phyloP scores from a whole-genome alignment of 305 asterid species.

The Solanum hybrid region DNA sequence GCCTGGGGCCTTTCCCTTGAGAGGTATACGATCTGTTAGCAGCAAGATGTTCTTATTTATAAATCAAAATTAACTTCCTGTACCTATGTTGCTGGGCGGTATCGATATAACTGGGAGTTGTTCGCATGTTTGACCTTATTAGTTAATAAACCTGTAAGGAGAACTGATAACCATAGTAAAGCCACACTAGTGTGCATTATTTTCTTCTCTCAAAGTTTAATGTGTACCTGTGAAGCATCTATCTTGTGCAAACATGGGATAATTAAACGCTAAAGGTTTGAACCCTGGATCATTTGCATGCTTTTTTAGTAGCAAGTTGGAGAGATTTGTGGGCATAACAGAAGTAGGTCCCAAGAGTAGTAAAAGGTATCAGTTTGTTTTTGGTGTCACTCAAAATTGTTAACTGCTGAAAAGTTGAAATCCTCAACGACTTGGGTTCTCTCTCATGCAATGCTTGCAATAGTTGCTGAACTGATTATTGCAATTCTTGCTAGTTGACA shows the following conservation, averaged over 20 bases:
- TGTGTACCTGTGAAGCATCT: background rate
- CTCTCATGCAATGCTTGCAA: background rate
- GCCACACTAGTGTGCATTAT: background rate
- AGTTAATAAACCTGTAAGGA: background rate
- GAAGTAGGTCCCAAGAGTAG: background rate
- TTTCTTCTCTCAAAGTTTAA: background rate
- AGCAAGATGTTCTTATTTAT: background rate
- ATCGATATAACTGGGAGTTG: background rate
- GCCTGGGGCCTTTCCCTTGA: constrained; percentile 99
- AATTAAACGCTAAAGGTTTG: background rate
- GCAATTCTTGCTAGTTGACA: background rate
- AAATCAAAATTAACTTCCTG: background rate
- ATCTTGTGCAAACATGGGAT: background rate
- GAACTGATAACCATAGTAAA: background rate
- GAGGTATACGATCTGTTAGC: constrained; percentile 32
- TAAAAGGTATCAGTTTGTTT: background rate
- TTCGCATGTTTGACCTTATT: background rate
- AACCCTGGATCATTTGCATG: background rate
- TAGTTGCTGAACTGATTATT: background rate
- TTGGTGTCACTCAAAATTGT: background rate
- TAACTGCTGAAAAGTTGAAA: background rate
- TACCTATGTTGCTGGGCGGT: background rate
- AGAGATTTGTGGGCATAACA: background rate
- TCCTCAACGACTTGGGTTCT: background rate
- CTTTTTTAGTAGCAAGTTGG: background rate